A percentile compares a stretch with the other conserved stretches of the same genome.
Evolutionary conservation across 305 asterid species (phyloP).

Genomic region (Ilex paraguariensis): DNA sequence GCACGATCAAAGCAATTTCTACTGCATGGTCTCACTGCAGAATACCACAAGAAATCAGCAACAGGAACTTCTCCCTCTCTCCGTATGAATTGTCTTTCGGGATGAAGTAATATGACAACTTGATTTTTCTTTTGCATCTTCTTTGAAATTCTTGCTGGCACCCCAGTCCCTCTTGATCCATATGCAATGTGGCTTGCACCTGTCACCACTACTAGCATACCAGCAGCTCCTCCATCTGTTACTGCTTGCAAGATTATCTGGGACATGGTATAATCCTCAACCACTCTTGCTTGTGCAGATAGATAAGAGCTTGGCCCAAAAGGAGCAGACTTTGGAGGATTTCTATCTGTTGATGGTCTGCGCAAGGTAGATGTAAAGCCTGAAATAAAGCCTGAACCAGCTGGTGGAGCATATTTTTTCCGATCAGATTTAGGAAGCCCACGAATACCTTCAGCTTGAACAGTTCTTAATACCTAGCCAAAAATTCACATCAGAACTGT

Average conservation of each 20-base stretch:
- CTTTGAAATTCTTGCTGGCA: conserved; percentile 82
- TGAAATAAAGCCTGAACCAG: conserved; percentile 82
- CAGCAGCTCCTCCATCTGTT: conserved; percentile 53
- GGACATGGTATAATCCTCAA: conserved; percentile 88
- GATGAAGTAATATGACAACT: conserved; percentile 49
- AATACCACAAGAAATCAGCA: conserved; percentile 97
- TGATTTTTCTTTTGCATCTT: conserved; percentile 64
- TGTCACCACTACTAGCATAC: conserved; percentile 76
- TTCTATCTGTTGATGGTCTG: conserved; percentile 48
- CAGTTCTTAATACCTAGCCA: conserved; percentile 65
- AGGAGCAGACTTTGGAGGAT: conserved; percentile 42
- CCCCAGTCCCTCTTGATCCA: conserved; percentile 81
- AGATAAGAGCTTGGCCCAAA: conserved; percentile 87
- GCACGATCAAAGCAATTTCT: conserved; percentile 98
- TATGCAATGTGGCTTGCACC: conserved; percentile 75
- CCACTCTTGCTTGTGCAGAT: conserved; percentile 80
- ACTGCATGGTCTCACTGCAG: conserved; percentile 91
- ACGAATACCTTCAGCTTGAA: conserved; percentile 85
- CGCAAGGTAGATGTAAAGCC: conserved; percentile 75
- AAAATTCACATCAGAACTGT: neutral
- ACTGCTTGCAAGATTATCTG: conserved; percentile 67
- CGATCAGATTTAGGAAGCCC: conserved; percentile 72
- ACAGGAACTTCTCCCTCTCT: conserved; percentile 91
- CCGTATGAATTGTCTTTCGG: conserved; percentile 80
- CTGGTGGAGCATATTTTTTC: conserved; percentile 80